Evolutionary conservation across 768 basidiomycete species (phyloP).

Genomic region (Rhizopogon vesiculosus): DNA sequence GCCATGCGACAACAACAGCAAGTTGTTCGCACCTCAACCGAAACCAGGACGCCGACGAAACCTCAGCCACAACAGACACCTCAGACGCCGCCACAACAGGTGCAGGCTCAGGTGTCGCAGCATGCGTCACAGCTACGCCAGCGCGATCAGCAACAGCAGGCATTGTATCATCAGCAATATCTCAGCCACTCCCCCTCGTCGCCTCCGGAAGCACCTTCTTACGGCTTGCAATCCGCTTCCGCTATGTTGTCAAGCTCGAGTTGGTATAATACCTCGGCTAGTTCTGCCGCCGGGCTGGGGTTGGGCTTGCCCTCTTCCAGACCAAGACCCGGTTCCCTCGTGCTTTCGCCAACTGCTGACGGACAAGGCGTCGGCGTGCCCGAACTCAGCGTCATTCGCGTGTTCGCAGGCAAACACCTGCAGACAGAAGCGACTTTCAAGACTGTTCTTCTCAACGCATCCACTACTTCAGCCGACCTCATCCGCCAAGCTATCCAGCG

Average conservation of each 20-base stretch:
- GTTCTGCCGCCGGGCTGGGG: conserved; percentile 36
- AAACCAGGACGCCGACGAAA: conserved; percentile 14
- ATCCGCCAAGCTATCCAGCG: conserved; percentile 92
- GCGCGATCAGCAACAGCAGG: conserved; percentile 85
- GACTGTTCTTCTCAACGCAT: conserved; percentile 87
- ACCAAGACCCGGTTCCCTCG: conserved; percentile 74
- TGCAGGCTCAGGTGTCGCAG: conserved; percentile 47
- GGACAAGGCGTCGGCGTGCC: conserved; percentile 62
- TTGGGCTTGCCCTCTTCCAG: conserved; percentile 48
- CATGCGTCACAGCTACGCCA: conserved; percentile 71
- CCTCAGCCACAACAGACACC: conserved; percentile 19
- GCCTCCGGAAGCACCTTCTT: conserved; percentile 69
- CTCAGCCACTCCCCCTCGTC: conserved; percentile 83
- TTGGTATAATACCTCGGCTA: conserved; percentile 36
- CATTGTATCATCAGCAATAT: conserved; percentile 82
- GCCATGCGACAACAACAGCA: conserved; percentile 60
- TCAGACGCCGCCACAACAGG: conserved; percentile 24
- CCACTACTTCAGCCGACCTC: conserved; percentile 80
- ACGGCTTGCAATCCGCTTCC: conserved; percentile 72
- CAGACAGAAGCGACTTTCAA: conserved; percentile 98
- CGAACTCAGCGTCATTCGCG: conserved; percentile 89
- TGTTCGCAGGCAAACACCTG: conserved; percentile 89
- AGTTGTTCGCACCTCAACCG: conserved; percentile 16
- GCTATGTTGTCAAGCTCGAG: conserved; percentile 48
- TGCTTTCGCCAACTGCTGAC: conserved; percentile 59